Percentiles rank a stretch among this genome's conserved stretches.
Evolutionary conservation across 176 grass and related monocot species (phyloP).

Genomic region (Bonia amplexicaulis): DNA sequence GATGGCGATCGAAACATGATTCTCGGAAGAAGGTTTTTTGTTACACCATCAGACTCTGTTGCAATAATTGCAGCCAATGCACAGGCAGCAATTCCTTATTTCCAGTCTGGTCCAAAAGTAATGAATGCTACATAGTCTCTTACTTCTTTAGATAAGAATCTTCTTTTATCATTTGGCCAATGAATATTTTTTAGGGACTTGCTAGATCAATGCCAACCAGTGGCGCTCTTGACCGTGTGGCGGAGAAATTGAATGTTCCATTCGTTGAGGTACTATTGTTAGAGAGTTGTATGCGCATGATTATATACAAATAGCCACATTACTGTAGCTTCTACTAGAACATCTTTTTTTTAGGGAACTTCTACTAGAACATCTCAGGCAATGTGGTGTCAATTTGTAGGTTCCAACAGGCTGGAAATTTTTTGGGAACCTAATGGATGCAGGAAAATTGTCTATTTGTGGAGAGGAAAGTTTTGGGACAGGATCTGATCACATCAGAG

Average conservation of each 20-base stretch:
- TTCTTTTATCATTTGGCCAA: constrained; percentile 15
- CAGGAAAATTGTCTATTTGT: constrained; percentile 76
- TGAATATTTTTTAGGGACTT: constrained; percentile 57
- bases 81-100: constrained; percentile 81
- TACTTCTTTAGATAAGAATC: neutral
- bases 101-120: constrained; percentile 78
- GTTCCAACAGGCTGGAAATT: constrained; percentile 99
- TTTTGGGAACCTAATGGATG: constrained; percentile 93
- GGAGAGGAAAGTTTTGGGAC: constrained; percentile 96
- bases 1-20: constrained; percentile 97
- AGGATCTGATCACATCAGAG: constrained; percentile 88
- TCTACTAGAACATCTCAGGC: neutral
- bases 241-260: constrained; percentile 67
- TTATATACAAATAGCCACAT: neutral
- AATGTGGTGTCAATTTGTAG: constrained; percentile 32
- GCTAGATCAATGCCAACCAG: constrained; percentile 97
- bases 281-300: neutral
- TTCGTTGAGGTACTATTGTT: constrained; percentile 76
- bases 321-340: neutral
- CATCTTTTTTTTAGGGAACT: too few species aligned
- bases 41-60: constrained; percentile 95
- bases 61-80: constrained; percentile 92
- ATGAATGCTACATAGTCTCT: constrained; percentile 7
- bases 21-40: constrained; percentile 78
- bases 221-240: constrained; percentile 81